phyloP scores from a whole-genome alignment of 352 stramenopile species.

The Detonula confervacea region DNA sequence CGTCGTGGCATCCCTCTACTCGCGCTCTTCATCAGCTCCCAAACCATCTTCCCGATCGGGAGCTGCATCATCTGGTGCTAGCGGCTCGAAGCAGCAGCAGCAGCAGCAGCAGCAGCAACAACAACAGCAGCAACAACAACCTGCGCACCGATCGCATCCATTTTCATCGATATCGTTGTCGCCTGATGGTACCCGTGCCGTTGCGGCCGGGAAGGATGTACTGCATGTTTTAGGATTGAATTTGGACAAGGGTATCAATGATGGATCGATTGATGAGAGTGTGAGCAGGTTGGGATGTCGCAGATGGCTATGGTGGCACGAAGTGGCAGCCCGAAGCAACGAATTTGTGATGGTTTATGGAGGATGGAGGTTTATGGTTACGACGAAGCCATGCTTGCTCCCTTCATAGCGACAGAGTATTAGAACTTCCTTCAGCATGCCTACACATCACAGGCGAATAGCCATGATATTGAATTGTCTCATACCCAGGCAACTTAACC shows the following conservation, averaged over 20 bases:
- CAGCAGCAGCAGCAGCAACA: background rate
- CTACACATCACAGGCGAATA: no score
- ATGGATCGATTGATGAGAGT: conserved; percentile 32
- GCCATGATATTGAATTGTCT: no score
- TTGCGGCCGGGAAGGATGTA: conserved; percentile 71
- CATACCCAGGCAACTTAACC: no score
- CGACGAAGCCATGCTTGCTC: no score
- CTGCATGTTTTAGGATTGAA: conserved; percentile 56
- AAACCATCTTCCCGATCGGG: background rate
- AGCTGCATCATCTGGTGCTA: no score
- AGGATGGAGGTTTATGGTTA: no score
- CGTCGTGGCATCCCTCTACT: conserved; percentile 1
- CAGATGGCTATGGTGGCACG: no score
- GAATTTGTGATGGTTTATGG: no score
- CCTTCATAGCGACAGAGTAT: no score
- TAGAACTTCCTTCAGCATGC: no score
- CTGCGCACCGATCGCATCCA: conserved; percentile 30
- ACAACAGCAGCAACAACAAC: background rate
- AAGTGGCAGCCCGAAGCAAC: no score
- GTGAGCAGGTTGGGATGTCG: conserved; percentile 41
- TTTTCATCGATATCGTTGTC: conserved; percentile 78
- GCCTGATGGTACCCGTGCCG: conserved; percentile 58
- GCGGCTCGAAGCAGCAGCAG: background rate
- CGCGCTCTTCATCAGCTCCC: background rate
- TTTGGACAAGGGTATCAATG: conserved; percentile 13